phyloP scores from a whole-genome alignment of 441 rosid species.

The Syzygium syzygioides region DNA sequence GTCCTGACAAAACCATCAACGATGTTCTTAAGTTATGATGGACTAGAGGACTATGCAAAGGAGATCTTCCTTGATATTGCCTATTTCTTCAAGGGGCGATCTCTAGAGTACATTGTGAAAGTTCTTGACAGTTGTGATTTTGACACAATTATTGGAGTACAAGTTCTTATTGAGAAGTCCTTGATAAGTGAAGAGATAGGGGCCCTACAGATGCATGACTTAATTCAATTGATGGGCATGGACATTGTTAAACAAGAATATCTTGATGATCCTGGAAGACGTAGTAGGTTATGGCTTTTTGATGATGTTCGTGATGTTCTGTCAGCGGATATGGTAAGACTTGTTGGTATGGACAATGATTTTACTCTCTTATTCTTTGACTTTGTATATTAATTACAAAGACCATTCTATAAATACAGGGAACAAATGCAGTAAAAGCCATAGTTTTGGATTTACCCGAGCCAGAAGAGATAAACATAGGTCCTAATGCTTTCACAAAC shows the following conservation, averaged over 20 bases:
- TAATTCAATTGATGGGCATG: neutral
- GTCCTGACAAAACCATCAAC: neutral
- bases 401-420: no score
- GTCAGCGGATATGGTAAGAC: no score
- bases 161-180: neutral
- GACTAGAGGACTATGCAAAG: neutral
- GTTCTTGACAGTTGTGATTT: neutral
- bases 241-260: neutral
- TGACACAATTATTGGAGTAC: neutral
- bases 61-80: neutral
- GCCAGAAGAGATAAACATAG: neutral
- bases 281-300: no score
- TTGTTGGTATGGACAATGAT: no score
- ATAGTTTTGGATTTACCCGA: no score
- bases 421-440: no score
- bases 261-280: neutral
- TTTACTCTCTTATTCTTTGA: no score
- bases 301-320: no score
- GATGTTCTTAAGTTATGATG: neutral
- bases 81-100: neutral
- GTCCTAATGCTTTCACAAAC: neutral
- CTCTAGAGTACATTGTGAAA: neutral
- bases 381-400: no score
- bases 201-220: neutral
- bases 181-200: neutral